A percentile compares a stretch with the other conserved stretches of the same genome.
phyloP scores from a whole-genome alignment of 2,329 filamentous ascomycete genomes.

The Paraconiothyrium brasiliense region DNA sequence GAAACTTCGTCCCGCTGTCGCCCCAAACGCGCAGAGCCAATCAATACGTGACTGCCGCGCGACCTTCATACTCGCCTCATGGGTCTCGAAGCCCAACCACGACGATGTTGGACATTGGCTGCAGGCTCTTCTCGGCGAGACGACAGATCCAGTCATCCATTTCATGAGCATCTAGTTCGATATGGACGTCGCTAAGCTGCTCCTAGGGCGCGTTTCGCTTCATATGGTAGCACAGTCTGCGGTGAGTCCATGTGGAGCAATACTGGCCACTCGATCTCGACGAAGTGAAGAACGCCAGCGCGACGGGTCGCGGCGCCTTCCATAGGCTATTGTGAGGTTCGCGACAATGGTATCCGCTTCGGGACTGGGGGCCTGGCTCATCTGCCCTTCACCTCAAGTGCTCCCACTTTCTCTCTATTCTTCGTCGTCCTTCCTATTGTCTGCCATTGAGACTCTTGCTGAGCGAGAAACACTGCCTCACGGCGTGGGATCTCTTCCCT shows the following conservation, averaged over 20 bases:
- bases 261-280: constrained; percentile 45
- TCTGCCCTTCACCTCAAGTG: constrained; percentile 33
- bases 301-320: constrained; percentile 32
- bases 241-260: constrained; percentile 33
- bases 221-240: constrained; percentile 27
- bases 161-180: constrained; percentile 25
- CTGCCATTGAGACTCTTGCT: constrained; percentile 50
- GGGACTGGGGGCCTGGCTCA: constrained; percentile 21
- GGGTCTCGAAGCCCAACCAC: constrained; percentile 30
- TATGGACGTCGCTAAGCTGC: constrained; percentile 27
- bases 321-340: constrained; percentile 42
- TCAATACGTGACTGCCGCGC: constrained; percentile 41
- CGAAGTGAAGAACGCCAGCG: constrained; percentile 36
- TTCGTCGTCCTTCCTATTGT: constrained; percentile 40
- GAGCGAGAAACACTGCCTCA: constrained; percentile 44
- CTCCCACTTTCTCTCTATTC: constrained; percentile 20
- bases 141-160: constrained; percentile 29
- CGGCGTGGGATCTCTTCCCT: constrained; percentile 39
- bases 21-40: constrained; percentile 43
- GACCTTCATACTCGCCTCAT: constrained; percentile 40
- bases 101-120: constrained; percentile 28
- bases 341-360: constrained; percentile 33
- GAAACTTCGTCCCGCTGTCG: constrained; percentile 41
- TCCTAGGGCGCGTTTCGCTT: constrained; percentile 44
- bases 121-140: constrained; percentile 21